A percentile compares a stretch with the other conserved stretches of the same genome.
phyloP scores from a whole-genome alignment of 805 yeast genomes.

The Candida berthetii region DNA sequence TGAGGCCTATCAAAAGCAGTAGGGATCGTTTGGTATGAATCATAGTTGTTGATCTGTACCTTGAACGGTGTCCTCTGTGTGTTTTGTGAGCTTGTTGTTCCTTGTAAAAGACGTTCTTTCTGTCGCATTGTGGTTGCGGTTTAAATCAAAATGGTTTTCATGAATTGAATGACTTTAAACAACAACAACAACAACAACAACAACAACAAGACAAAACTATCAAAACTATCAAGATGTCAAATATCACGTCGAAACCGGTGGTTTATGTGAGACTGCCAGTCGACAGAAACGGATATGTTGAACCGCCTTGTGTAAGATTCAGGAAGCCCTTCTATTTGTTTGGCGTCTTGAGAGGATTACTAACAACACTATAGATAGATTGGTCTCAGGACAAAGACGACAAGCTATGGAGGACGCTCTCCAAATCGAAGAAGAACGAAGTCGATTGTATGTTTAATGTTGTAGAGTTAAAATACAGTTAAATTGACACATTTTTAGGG shows the following conservation, averaged over 20 bases:
- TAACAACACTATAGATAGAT: conserved; percentile 13
- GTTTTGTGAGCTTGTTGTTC: neutral
- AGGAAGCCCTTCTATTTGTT: too few relatives aligned
- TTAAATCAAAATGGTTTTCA: too few relatives aligned
- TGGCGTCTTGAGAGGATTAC: too few relatives aligned
- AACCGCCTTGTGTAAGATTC: conserved; percentile 15
- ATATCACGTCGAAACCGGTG: conserved; percentile 4
- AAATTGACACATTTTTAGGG: neutral
- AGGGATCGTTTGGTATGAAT: conserved; percentile 58
- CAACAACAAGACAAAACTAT: too few relatives aligned
- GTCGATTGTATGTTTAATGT: conserved; percentile 20
- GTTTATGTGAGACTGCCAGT: conserved; percentile 20
- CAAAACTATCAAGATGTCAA: neutral
- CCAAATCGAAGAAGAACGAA: conserved; percentile 18
- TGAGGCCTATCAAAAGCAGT: conserved; percentile 40
- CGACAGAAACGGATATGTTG: conserved; percentile 15
- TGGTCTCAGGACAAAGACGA: conserved; percentile 20
- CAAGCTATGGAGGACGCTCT: conserved; percentile 16
- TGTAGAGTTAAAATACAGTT: too few relatives aligned
- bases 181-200: too few relatives aligned
- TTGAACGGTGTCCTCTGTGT: conserved; percentile 13
- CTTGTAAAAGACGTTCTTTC: neutral
- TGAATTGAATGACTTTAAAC: too few relatives aligned
- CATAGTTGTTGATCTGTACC: conserved; percentile 58
- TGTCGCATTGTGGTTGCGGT: neutral